Evolutionary conservation across 2,329 filamentous ascomycete genomes (phyloP).

Genomic region (Fusarium nisikadoi): DNA sequence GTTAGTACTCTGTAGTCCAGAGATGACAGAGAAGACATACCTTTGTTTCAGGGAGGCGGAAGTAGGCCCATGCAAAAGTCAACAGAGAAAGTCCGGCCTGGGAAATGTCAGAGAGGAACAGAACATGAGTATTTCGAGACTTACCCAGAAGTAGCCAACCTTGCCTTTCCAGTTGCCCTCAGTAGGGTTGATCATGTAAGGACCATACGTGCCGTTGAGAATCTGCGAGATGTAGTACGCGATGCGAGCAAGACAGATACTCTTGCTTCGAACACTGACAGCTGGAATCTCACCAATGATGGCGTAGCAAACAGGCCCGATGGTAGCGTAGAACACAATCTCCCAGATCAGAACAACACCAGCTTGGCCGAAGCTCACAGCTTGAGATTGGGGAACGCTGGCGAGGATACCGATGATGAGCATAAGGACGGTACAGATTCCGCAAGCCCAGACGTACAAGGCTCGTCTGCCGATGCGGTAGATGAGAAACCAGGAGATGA

Average conservation of each 20-base stretch:
- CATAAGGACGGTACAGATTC: constrained; percentile 55
- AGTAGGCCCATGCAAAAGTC: constrained; percentile 48
- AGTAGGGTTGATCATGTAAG: constrained; percentile 49
- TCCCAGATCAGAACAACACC: constrained; percentile 57
- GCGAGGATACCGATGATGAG: constrained; percentile 50
- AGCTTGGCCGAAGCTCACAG: constrained; percentile 50
- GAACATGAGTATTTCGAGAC: too few species aligned
- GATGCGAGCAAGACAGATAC: constrained; percentile 53
- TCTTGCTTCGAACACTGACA: constrained; percentile 55
- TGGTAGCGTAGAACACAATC: constrained; percentile 54
- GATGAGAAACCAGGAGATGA: constrained; percentile 53
- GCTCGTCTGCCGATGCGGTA: constrained; percentile 54
- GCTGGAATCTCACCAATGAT: constrained; percentile 56
- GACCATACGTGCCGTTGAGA: constrained; percentile 45
- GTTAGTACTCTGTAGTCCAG: neutral
- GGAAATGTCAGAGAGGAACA: too few species aligned
- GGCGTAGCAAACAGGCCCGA: constrained; percentile 57
- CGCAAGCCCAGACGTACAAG: constrained; percentile 54
- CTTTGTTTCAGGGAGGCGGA: constrained; percentile 49
- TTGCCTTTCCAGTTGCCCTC: constrained; percentile 52
- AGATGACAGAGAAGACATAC: neutral
- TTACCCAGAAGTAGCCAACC: constrained; percentile 46
- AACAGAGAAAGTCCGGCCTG: constrained; percentile 37
- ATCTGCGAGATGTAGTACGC: constrained; percentile 45
- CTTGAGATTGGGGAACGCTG: constrained; percentile 35